phyloP scores from a whole-genome alignment of 768 basidiomycete species.

The Auriculariales sp. region DNA sequence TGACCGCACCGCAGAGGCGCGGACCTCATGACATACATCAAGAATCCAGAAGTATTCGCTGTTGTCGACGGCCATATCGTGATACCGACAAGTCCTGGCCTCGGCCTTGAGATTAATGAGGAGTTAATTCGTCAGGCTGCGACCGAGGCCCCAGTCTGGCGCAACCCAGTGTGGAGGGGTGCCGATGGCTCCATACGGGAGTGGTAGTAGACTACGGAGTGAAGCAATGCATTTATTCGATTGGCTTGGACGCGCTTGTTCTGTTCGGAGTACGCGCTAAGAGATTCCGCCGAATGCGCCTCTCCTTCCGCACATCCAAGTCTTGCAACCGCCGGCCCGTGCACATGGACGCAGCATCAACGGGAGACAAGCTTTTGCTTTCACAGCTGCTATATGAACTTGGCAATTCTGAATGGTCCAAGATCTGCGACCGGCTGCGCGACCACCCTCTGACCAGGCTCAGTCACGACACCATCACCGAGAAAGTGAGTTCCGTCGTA shows the following conservation, averaged over 20 bases:
- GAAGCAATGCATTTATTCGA: neutral
- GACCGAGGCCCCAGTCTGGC: constrained; percentile 11
- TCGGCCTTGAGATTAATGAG: constrained; percentile 52
- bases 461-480: constrained; percentile 50
- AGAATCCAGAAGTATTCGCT: constrained; percentile 29
- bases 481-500: constrained; percentile 36
- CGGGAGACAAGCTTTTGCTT: constrained; percentile 36
- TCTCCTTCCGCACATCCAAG: neutral
- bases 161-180: constrained; percentile 41
- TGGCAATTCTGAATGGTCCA: constrained; percentile 54
- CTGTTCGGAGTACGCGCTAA: neutral
- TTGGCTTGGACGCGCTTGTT: neutral
- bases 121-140: constrained; percentile 26
- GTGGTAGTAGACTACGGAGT: constrained; percentile 22
- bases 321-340: neutral
- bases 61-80: constrained; percentile 38
- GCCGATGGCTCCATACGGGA: constrained; percentile 38
- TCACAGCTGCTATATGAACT: constrained; percentile 79
- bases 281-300: neutral
- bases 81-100: constrained; percentile 33
- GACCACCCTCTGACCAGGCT: constrained; percentile 56
- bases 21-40: constrained; percentile 48
- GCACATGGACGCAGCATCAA: neutral
- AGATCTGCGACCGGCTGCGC: constrained; percentile 48
- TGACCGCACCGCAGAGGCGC: constrained; percentile 14